Percentiles rank a stretch among this genome's conserved stretches.
Evolutionary conservation across 2,329 filamentous ascomycete genomes (phyloP).

Genomic region (Sporothrix pseudoabietina): DNA sequence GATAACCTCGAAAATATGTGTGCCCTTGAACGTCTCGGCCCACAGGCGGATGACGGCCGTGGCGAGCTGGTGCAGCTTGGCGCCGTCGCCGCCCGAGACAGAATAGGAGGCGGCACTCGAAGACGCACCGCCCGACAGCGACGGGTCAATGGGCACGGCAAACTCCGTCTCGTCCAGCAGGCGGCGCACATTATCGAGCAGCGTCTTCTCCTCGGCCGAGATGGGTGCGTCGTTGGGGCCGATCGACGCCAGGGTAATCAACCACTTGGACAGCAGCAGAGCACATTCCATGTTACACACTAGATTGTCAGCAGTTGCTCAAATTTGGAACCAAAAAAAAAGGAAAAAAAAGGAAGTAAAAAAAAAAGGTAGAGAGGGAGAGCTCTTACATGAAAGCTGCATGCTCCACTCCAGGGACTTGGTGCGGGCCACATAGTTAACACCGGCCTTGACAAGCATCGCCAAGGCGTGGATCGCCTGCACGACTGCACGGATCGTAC

Average conservation of each 20-base stretch:
- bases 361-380: not conserved
- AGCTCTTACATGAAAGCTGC: constrained; percentile 58
- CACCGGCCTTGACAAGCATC: constrained; percentile 64
- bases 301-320: constrained; percentile 34
- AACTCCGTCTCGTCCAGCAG: constrained; percentile 66
- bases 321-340: not conserved
- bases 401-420: constrained; percentile 66
- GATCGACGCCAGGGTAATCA: constrained; percentile 58
- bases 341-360: not conserved
- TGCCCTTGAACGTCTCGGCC: constrained; percentile 64
- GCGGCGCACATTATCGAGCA: constrained; percentile 58
- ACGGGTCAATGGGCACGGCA: constrained; percentile 61
- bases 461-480: constrained; percentile 70
- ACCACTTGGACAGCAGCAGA: constrained; percentile 63
- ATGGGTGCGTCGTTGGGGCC: constrained; percentile 53
- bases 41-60: constrained; percentile 61
- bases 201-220: constrained; percentile 55
- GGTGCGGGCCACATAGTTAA: constrained; percentile 63
- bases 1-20: constrained; percentile 63
- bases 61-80: constrained; percentile 58
- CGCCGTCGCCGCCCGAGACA: constrained; percentile 50
- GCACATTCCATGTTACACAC: constrained; percentile 66
- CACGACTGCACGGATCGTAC: constrained; percentile 64
- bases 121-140: constrained; percentile 40
- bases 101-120: constrained; percentile 36